Base-by-base conservation (phyloP, 139 green algal species). In the Chlamydomonas schloesseri region DNA sequence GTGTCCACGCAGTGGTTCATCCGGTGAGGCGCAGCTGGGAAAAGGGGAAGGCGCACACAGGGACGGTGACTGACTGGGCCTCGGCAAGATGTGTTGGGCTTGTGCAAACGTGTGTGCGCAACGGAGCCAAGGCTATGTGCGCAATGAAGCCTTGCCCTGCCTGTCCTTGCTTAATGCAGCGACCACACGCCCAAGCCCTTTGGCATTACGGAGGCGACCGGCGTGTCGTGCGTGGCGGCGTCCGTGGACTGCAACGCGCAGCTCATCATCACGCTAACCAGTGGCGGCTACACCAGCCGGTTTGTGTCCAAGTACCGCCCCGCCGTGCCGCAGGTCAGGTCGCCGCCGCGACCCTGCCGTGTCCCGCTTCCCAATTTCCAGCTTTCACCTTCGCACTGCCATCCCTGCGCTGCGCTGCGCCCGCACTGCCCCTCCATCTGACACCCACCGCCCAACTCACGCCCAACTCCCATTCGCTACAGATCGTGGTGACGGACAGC, bases 261-360 rank as follows among this genome's bases (percentile, higher is more conserved):
- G 58, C 88, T 93, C 50, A 88, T 95, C 76, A 81, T 95, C 60
- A 80, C 83, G 28, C 58, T 95, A 33, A 91, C 87, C 18, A 86
- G 55, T 0, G 89, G 73, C 11, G 94, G 94, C 14, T 70, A 81
- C 31, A 85, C 87, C n/a, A 81, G 90, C 21, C 74, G 84, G 13
- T 50, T 93, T 36, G 84, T 95, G 18, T 88, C 92, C 15, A 96
- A 96, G 91, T 95, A 96, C 89, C 82, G 90, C 31, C 93, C 94
- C 11, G 81, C 84, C 0, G 85, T 93, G 71, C 92, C 92, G 24
- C 83, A 90, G 72, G 84, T 92, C 42, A n/a, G n/a, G n/a, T n/a
- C n/a, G n/a, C n/a, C n/a, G n/a, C n/a, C n/a, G n/a, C n/a, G n/a
- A n/a, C n/a, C n/a, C n/a, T n/a, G n/a, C n/a, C n/a, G n/a, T n/a